These are phyloP conservation scores for Echites panduratus DNA, from an alignment of 257 asterid species.

Conservation along the genomic window DNA sequence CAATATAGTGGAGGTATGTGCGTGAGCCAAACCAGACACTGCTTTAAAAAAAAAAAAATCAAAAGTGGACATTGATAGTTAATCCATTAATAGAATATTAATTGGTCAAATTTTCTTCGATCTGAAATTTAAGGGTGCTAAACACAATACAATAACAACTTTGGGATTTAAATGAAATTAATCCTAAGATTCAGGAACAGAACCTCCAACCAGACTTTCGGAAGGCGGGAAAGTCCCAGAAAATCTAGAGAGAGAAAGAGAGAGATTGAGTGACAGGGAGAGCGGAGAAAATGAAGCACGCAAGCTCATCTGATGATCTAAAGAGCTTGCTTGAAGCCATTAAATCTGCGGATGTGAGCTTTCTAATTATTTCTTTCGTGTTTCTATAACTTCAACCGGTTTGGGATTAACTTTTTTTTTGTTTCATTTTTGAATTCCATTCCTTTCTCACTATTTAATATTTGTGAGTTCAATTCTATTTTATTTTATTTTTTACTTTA, in stretches of 20 bases:
- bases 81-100: no score
- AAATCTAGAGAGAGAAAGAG: not conserved
- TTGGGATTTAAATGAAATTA: not conserved
- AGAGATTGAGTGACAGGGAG: constrained; percentile 9
- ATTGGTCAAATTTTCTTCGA: no score
- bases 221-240: constrained; percentile 41
- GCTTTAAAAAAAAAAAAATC: no score
- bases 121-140: no score
- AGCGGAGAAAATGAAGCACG: constrained; percentile 34
- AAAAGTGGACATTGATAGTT: no score
- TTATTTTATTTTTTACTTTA: no score
- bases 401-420: not conserved
- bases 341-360: constrained; percentile 63
- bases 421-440: constrained; percentile 6
- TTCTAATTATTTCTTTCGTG: constrained; percentile 7
- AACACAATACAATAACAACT: not conserved
- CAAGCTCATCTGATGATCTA: constrained; percentile 35
- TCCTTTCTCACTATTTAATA: not conserved
- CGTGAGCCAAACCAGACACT: no score
- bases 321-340: constrained; percentile 53
- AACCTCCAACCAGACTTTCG: not conserved
- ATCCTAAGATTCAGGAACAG: not conserved
- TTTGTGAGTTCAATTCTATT: no score
- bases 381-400: not conserved
- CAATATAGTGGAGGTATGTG: no score